Conservation (phyloP, 441 rosid species). For the Erodium chrysanthum region DNA sequence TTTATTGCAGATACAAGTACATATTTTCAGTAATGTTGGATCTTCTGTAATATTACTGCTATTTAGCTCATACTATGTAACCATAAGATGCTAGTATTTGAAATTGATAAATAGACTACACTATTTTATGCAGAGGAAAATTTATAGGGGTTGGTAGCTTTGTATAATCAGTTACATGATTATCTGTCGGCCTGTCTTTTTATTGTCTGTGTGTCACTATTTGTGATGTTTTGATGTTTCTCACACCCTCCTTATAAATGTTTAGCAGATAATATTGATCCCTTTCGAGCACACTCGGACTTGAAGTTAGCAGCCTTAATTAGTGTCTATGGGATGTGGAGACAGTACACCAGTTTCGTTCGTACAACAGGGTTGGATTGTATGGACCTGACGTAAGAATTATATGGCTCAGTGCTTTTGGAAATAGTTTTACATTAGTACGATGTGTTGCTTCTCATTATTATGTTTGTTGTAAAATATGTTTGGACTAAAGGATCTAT, state of each 20-base stretch:
- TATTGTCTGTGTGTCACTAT: not conserved
- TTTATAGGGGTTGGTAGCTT: not conserved
- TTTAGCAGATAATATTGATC: constrained; percentile 33
- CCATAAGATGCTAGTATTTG: not conserved
- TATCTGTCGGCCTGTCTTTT: not conserved
- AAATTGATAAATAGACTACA: not conserved
- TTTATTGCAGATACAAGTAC: not conserved
- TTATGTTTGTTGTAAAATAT: not conserved
- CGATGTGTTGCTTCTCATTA: not conserved
- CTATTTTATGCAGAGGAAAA: not conserved
- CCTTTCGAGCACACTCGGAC: constrained; percentile 31
- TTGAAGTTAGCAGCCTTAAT: constrained; percentile 22
- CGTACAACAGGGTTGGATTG: constrained; percentile 43
- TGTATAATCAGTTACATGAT: not conserved
- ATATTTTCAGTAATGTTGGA: not conserved
- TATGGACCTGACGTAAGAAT: constrained; percentile 69
- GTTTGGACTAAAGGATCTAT: not conserved
- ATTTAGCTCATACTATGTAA: not conserved
- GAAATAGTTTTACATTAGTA: not conserved
- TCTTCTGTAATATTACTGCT: not conserved
- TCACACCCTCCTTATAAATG: not conserved
- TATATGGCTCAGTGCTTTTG: not conserved
- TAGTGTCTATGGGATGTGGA: constrained; percentile 24
- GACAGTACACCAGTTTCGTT: constrained; percentile 36
- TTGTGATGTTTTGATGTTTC: not conserved